Percentiles rank a stretch among this genome's conserved stretches.
Conservation (phyloP, 352 stramenopile species). For the Globisporangium spinosum region DNA sequence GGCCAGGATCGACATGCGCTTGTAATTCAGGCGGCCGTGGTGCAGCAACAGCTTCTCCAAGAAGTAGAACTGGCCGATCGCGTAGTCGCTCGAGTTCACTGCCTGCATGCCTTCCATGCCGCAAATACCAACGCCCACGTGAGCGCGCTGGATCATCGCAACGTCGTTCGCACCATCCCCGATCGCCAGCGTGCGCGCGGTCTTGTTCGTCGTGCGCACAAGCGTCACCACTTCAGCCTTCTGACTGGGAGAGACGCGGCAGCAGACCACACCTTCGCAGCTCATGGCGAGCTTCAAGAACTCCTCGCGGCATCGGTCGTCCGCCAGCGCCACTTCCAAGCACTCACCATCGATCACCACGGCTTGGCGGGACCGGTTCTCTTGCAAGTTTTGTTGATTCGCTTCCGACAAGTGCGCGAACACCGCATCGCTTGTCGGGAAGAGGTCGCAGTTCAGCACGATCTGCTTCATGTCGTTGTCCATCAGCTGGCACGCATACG, state of each 20-base stretch:
- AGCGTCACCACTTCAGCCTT: conserved; percentile 79
- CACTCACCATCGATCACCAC: conserved; percentile 73
- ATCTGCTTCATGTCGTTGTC: conserved; percentile 84
- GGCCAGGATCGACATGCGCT: conserved; percentile 91
- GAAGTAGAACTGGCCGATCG: conserved; percentile 96
- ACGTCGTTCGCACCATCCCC: conserved; percentile 95
- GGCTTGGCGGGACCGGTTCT: conserved; percentile 36
- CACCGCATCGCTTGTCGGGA: conserved; percentile 48
- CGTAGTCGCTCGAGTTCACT: conserved; percentile 97
- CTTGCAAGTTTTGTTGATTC: conserved; percentile 26
- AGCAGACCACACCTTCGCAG: conserved; percentile 78
- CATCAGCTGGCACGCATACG: conserved; percentile 86
- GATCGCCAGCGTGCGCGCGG: conserved; percentile 80
- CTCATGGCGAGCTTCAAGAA: conserved; percentile 70
- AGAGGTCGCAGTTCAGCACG: conserved; percentile 61
- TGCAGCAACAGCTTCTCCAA: conserved; percentile 94
- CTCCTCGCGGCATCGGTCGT: conserved; percentile 46
- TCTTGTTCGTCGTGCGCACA: conserved; percentile 46
- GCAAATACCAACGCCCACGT: conserved; percentile 90
- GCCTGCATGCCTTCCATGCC: conserved; percentile 93
- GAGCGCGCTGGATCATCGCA: conserved; percentile 90
- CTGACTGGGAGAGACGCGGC: conserved; percentile 77
- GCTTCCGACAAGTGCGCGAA: conserved; percentile 30
- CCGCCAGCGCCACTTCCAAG: conserved; percentile 51
- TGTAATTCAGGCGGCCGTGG: conserved; percentile 97